Evolutionary conservation across 805 yeast genomes (phyloP), one percentile per base, ranked within the genome.

Genomic region (Starmerella apicola): DNA sequence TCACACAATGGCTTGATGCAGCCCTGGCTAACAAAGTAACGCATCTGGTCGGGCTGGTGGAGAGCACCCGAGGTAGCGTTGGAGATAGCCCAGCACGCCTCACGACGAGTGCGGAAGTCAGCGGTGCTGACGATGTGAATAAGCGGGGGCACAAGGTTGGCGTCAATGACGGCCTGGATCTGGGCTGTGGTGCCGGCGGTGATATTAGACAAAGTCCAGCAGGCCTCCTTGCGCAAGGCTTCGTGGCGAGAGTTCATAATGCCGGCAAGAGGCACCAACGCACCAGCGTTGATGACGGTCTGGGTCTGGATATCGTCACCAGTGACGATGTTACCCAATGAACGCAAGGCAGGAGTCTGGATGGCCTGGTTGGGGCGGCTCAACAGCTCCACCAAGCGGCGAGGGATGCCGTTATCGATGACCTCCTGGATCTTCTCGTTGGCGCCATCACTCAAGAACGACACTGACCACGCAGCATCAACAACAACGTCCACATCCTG

Each of bases 41-140:
- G 74, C 53, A 91, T 86, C 60, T 86, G 95, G 45, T 84, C 95
- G 6, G 97, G 97, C 60, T 76, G 80, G 32, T 78, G 68, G 53
- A 85, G 70, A 18, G 96, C 97, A 53, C 97, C 97, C 8, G 95
- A 81, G 15, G 95, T 82, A 28, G 98, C 97, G 60, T 91, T 91
- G 22, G 96, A 85, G 51, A 91, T 81, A 26, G 97, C 97, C 98
- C 98, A 91, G 70, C 97, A 88, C 3, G 98, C 98, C 67, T 91
- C 98, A 63, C 88, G 91, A 61, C 82, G 82, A 26, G 97, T 88
- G 68, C 85, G 86, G 68, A 85, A 86, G 57, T 88, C 97, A 46
- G 91, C 95, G 41, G 74, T 70, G 30, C 71, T 65, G 60, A 91
- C 70, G 48, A 78, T 65, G 59, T 85, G 78, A 52, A 91, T 77